Conservation (phyloP, 495 filamentous ascomycete species). For the Parachaetomium inaequale region DNA sequence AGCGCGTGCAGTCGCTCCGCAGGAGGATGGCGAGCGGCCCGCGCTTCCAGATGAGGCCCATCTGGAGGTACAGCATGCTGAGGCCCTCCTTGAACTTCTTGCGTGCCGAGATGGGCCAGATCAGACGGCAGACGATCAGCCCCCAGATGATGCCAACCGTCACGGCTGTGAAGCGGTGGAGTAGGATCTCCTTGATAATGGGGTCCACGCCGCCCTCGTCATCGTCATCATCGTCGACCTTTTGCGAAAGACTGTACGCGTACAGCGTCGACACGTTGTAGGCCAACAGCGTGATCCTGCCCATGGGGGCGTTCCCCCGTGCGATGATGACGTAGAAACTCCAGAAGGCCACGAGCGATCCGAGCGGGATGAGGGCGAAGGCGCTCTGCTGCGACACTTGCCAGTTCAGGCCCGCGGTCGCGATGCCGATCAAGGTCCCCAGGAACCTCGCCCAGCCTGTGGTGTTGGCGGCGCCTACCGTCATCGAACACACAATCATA, state of each 20-base stretch:
- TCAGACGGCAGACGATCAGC: conserved; percentile 77
- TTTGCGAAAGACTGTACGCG: conserved; percentile 80
- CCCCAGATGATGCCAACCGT: conserved; percentile 88
- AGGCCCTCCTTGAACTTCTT: conserved; percentile 81
- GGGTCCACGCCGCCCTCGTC: conserved; percentile 84
- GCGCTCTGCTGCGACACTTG: conserved; percentile 66
- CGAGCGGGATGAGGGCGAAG: conserved; percentile 67
- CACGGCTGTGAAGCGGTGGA: conserved; percentile 89
- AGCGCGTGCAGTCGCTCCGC: conserved; percentile 46
- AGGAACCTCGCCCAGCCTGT: conserved; percentile 80
- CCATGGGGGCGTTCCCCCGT: conserved; percentile 80
- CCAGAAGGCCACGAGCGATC: conserved; percentile 74
- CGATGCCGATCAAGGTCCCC: conserved; percentile 81
- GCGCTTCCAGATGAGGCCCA: conserved; percentile 96
- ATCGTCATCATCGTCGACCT: conserved; percentile 72
- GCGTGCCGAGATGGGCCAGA: conserved; percentile 91
- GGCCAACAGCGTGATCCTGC: conserved; percentile 86
- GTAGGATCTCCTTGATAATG: conserved; percentile 78
- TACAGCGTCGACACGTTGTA: conserved; percentile 98
- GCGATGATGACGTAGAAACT: conserved; percentile 87
- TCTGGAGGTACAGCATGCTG: conserved; percentile 80
- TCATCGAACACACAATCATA: conserved; percentile 98
- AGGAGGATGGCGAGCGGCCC: conserved; percentile 79
- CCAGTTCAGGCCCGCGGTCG: conserved; percentile 75
- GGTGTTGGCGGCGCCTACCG: conserved; percentile 89